phyloP scores from a whole-genome alignment of 202 grass and related monocot species.

The Eragrostis tef region DNA sequence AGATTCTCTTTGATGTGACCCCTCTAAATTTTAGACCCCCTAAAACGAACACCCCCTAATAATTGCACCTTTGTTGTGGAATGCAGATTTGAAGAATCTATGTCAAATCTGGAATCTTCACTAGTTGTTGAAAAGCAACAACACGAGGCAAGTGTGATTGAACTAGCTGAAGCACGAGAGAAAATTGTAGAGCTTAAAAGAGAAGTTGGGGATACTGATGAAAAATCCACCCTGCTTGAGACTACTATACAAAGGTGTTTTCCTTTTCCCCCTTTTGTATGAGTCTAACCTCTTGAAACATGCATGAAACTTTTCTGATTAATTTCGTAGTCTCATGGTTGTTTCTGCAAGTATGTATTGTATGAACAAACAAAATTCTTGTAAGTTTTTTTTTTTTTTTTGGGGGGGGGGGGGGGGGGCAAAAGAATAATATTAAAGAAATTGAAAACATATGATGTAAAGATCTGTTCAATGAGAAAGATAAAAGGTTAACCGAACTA shows the following conservation, averaged over 20 bases:
- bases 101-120: constrained; percentile 53
- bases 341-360: constrained; percentile 14
- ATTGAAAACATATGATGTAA: background rate
- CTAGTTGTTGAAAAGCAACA: constrained; percentile 53
- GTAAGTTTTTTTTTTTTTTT: background rate
- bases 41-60: too few species aligned
- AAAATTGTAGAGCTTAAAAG: constrained; percentile 59
- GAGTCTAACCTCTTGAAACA: constrained; percentile 25
- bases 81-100: constrained; percentile 61
- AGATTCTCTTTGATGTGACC: too few species aligned
- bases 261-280: constrained; percentile 1
- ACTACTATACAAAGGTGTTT: constrained; percentile 53
- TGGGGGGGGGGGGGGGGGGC: too few species aligned
- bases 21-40: too few species aligned
- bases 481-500: background rate
- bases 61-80: constrained; percentile 26
- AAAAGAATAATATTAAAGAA: constrained; percentile 5
- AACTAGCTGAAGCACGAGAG: constrained; percentile 54
- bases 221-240: constrained; percentile 56
- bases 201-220: constrained; percentile 59
- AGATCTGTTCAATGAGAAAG: background rate
- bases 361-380: constrained; percentile 7
- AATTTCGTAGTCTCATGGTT: constrained; percentile 17
- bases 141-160: constrained; percentile 38
- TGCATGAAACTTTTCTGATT: constrained; percentile 14